Conservation (phyloP, 805 yeast species). For the Cyberlindnera xishuangbannaensis region DNA sequence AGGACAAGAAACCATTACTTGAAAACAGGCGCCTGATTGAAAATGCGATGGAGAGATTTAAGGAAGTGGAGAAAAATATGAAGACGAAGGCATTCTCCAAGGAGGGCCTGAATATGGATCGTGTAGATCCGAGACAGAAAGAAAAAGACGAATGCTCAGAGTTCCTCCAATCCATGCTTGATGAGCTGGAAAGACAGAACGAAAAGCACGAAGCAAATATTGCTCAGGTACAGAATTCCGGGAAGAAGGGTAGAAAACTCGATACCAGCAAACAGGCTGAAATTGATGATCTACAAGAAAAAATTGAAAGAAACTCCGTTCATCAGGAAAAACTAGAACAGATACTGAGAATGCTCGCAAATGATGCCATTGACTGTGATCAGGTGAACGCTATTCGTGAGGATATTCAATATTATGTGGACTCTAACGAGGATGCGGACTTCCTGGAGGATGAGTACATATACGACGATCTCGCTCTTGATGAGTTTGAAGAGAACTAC, state of each 20-base stretch:
- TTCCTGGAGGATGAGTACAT: constrained; percentile 91
- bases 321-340: constrained; percentile 77
- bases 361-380: constrained; percentile 74
- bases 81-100: constrained; percentile 92
- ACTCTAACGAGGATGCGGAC: constrained; percentile 87
- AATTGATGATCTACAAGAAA: constrained; percentile 55
- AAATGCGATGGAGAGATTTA: constrained; percentile 90
- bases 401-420: constrained; percentile 89
- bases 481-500: constrained; percentile 48
- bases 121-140: constrained; percentile 71
- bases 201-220: constrained; percentile 74
- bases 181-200: constrained; percentile 74
- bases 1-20: constrained; percentile 74
- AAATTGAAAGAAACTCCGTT: constrained; percentile 67
- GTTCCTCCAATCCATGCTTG: constrained; percentile 66
- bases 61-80: constrained; percentile 87
- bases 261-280: constrained; percentile 51
- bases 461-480: constrained; percentile 79
- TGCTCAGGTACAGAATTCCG: constrained; percentile 44
- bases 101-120: constrained; percentile 79
- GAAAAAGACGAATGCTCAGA: constrained; percentile 69
- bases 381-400: constrained; percentile 73
- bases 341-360: constrained; percentile 69
- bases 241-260: constrained; percentile 45
- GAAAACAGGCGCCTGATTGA: constrained; percentile 72